Base-by-base conservation (phyloP, 176 grass and related monocot species). In the Avena atlantica region DNA sequence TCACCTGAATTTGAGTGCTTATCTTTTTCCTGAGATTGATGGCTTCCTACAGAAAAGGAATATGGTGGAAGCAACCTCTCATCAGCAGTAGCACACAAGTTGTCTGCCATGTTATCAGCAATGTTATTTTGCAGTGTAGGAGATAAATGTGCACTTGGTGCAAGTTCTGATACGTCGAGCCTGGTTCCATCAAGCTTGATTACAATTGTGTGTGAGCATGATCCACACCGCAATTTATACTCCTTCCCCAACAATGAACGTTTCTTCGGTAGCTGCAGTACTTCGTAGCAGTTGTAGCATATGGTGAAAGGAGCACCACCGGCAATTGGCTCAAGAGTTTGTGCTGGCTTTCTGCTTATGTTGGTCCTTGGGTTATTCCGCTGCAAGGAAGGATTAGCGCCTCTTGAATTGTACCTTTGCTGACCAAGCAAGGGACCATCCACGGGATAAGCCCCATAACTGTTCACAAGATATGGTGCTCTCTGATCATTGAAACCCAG, bases 241-340 rank as follows among this genome's bases (percentile, higher is more conserved):
- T 91, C 92, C 65, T 96, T 94, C 9, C 84, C 84, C 49, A 66
- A 69, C 25, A 53, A 71, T 50, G 86, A 86, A 76, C 42, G 83
- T 78, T 87, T 91, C 16, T 83, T 88, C 40, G 93, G 93, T 82
- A 98, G 68, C 78, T 94, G 92, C 23, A 98, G 85, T 60, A 98
- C 89, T 91, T 98, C 93, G 34, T 88, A 91, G 62, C 96, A 98
- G 74, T 92, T 98, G 80, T 87, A 98, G 80, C 96, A 98, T 85
- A 96, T 78, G 11, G 91, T 84, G 80, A 98, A 98, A 50, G 96
- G 96, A 29, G 96, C 89, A 82, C 90, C 96, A 78, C 92, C 92
- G 25, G 92, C 88, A 24, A 96, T 79, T 4, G 93, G 73, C 77
- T 91, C 90, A 77, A 90, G 92, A 81, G 70, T 87, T 85, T 83